These are phyloP conservation scores for Pseudohalonectria lignicola DNA, from an alignment of 2,329 filamentous ascomycete species.

Conservation along the genomic window DNA sequence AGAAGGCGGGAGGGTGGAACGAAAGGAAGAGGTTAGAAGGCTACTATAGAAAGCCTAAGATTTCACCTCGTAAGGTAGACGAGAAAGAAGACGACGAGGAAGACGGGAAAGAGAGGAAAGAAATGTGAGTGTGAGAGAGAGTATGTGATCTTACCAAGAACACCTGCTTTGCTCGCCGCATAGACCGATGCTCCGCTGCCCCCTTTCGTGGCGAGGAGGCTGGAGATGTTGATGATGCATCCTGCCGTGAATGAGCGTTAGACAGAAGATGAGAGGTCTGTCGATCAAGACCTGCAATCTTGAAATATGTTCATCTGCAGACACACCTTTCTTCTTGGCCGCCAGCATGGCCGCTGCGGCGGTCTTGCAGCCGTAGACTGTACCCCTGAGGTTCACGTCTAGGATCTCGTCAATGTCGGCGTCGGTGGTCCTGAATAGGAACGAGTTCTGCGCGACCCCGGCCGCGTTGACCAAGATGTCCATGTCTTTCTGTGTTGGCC, in stretches of 20 bases:
- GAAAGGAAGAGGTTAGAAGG: neutral
- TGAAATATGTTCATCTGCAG: no score
- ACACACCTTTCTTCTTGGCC: neutral
- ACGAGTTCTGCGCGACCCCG: conserved; percentile 54
- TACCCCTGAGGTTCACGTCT: conserved; percentile 58
- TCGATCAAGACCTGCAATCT: no score
- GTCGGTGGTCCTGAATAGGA: conserved; percentile 45
- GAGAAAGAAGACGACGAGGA: conserved; percentile 4
- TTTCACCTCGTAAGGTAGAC: neutral
- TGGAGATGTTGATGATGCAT: conserved; percentile 75
- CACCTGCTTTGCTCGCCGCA: conserved; percentile 69
- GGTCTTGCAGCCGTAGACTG: conserved; percentile 50
- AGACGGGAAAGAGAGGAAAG: conserved; percentile 3
- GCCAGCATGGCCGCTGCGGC: conserved; percentile 14
- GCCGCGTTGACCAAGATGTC: conserved; percentile 71
- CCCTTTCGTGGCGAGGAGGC: conserved; percentile 58
- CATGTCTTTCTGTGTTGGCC: conserved; percentile 7
- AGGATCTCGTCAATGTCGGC: conserved; percentile 46
- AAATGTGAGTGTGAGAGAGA: no score
- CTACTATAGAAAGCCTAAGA: neutral
- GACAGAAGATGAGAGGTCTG: no score
- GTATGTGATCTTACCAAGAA: conserved; percentile 45
- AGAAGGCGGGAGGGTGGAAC: conserved; percentile 1
- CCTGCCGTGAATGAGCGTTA: no score
- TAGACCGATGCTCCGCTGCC: conserved; percentile 61